These are phyloP conservation scores for Fusarium goolgardi DNA, from an alignment of 2,329 filamentous ascomycete species.

Conservation along the genomic window DNA sequence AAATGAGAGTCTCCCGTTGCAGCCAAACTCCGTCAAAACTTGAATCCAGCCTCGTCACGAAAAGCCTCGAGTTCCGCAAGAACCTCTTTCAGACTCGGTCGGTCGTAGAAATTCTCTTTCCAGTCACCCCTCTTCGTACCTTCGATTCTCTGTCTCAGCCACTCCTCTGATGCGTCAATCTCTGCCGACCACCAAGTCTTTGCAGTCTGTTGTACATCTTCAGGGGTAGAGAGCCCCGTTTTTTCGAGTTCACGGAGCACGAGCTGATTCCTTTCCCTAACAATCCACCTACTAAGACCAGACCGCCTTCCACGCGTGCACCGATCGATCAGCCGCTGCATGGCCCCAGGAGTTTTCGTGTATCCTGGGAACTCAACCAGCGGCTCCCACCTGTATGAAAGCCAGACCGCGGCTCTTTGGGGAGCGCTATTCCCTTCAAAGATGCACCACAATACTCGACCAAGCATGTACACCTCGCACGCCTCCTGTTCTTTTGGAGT, in stretches of 20 bases:
- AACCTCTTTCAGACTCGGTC: slow-evolving; percentile 61
- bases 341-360: slow-evolving; percentile 57
- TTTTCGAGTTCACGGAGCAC: slow-evolving; percentile 54
- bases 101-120: slow-evolving; percentile 63
- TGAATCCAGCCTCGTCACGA: slow-evolving; percentile 36
- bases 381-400: slow-evolving; percentile 68
- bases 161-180: slow-evolving; percentile 60
- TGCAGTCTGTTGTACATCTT: slow-evolving; percentile 54
- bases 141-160: slow-evolving; percentile 56
- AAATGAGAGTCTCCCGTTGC: background rate
- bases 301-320: slow-evolving; percentile 63
- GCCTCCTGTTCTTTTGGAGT: slow-evolving; percentile 64
- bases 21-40: slow-evolving; percentile 20
- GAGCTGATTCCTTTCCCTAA: slow-evolving; percentile 59
- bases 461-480: slow-evolving; percentile 72
- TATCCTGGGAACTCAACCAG: slow-evolving; percentile 67
- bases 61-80: slow-evolving; percentile 48
- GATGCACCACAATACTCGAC: slow-evolving; percentile 70
- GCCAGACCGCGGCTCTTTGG: slow-evolving; percentile 67
- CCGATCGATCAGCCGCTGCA: slow-evolving; percentile 61
- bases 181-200: slow-evolving; percentile 62
- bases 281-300: slow-evolving; percentile 59
- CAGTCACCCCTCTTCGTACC: slow-evolving; percentile 57
- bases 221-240: slow-evolving; percentile 50
- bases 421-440: slow-evolving; percentile 71